These are phyloP conservation scores for Calocera cornea DNA, from an alignment of 768 basidiomycete species.

Conservation along the genomic window DNA sequence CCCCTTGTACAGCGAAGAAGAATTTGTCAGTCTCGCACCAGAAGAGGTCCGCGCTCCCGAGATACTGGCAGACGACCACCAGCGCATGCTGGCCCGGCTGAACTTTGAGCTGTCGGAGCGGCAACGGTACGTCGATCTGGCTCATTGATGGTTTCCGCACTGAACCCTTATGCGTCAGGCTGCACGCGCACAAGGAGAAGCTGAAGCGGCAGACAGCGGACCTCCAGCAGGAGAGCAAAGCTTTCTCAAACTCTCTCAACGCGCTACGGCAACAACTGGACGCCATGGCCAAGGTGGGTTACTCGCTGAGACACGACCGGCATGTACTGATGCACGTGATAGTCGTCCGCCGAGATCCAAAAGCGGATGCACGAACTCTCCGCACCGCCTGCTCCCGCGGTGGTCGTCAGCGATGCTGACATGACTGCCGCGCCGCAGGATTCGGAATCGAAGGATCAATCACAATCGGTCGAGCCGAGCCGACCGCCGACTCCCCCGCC, in stretches of 20 bases:
- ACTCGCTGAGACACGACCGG: not conserved
- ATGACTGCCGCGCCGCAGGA: not conserved
- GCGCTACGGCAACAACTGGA: conserved; percentile 69
- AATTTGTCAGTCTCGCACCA: conserved; percentile 58
- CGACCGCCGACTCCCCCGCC: not conserved
- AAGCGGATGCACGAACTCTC: conserved; percentile 57
- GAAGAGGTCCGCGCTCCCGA: conserved; percentile 48
- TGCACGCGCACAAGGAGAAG: conserved; percentile 57
- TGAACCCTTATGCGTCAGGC: conserved; percentile 29
- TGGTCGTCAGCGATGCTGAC: conserved; percentile 4
- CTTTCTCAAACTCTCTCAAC: conserved; percentile 59
- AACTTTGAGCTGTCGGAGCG: conserved; percentile 80
- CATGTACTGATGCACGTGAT: conserved; percentile 6
- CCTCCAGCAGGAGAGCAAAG: conserved; percentile 63
- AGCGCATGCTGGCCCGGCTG: conserved; percentile 75
- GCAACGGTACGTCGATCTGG: conserved; percentile 47
- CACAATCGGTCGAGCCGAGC: not conserved
- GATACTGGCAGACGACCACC: conserved; percentile 55
- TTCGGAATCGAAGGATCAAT: not conserved
- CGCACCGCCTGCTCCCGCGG: not conserved
- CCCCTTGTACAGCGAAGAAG: conserved; percentile 53
- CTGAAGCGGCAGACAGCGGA: conserved; percentile 60
- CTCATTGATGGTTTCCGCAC: not conserved
- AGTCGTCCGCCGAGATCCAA: conserved; percentile 60
- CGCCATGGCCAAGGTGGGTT: conserved; percentile 50